Evolutionary conservation across 108 stramenopile genomes (phyloP).

Genomic region (Skeletonema menzelii): DNA sequence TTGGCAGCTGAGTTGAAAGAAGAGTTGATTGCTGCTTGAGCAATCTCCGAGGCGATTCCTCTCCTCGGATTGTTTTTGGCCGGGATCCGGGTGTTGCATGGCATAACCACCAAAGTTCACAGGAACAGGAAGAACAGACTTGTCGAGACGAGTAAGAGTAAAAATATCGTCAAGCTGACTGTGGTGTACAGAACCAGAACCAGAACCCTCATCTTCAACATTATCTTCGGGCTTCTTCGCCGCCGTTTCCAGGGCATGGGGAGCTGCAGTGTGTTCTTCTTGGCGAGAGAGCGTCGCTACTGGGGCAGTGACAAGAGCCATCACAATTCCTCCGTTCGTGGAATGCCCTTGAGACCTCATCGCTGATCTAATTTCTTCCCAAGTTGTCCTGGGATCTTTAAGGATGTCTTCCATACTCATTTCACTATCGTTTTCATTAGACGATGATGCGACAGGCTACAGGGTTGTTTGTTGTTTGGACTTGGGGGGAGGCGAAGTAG

Average conservation of each 20-base stretch:
- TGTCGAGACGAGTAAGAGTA: not conserved
- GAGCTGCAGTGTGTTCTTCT: not conserved
- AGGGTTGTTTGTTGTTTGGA: too few relatives aligned
- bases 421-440: too few relatives aligned
- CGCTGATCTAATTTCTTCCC: not conserved
- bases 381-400: not conserved
- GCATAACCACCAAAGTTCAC: not conserved
- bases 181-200: not conserved
- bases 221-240: not conserved
- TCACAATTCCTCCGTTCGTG: not conserved
- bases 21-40: not conserved
- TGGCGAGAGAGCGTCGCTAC: not conserved
- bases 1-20: not conserved
- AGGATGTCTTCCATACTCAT: not conserved
- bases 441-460: too few relatives aligned
- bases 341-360: not conserved
- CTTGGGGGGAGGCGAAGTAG: too few relatives aligned
- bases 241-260: too few relatives aligned
- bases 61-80: not conserved
- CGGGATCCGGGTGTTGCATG: not conserved
- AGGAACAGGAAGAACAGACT: not conserved
- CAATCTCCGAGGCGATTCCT: not conserved
- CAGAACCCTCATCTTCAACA: not conserved
- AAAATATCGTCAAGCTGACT: not conserved
- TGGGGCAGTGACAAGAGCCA: not conserved